Evolutionary conservation across 1,284 basidiomycete genomes (phyloP).

Genomic region (Salmacisia buchloeana): DNA sequence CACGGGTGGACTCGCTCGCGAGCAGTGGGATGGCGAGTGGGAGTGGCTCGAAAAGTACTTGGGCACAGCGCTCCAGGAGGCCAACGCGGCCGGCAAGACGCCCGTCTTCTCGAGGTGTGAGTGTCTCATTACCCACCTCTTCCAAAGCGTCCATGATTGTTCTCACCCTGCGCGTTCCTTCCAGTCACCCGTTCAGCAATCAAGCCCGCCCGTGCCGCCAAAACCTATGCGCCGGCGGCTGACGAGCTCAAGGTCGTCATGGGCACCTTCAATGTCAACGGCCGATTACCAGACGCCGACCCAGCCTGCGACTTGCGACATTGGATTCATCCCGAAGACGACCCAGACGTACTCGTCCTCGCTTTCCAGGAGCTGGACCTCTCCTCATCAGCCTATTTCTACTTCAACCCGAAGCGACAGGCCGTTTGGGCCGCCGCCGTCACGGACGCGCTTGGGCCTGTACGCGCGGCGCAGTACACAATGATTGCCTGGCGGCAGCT

Average conservation of each 20-base stretch:
- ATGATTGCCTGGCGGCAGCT: constrained; percentile 29
- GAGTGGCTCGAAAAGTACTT: neutral
- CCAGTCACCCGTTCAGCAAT: neutral
- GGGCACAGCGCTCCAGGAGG: neutral
- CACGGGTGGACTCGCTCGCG: neutral
- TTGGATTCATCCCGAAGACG: constrained; percentile 25
- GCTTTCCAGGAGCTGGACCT: constrained; percentile 35
- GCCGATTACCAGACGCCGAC: constrained; percentile 15
- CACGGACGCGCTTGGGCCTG: constrained; percentile 16
- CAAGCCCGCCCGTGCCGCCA: constrained; percentile 5
- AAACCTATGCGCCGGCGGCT: constrained; percentile 19
- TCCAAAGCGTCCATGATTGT: constrained; percentile 2
- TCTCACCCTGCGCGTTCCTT: neutral
- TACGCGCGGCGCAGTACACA: constrained; percentile 11
- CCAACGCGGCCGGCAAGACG: constrained; percentile 21
- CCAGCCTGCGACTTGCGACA: constrained; percentile 20
- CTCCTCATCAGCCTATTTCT: constrained; percentile 26
- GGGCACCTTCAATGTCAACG: constrained; percentile 28
- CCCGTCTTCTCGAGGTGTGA: constrained; percentile 24
- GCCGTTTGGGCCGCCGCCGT: constrained; percentile 20
- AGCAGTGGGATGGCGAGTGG: neutral
- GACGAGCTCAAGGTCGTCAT: constrained; percentile 24
- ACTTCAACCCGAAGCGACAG: constrained; percentile 27
- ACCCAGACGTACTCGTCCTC: constrained; percentile 27
- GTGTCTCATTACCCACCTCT: neutral